Base-by-base conservation (phyloP, 2,329 filamentous ascomycete species). In the Claviceps africana region DNA sequence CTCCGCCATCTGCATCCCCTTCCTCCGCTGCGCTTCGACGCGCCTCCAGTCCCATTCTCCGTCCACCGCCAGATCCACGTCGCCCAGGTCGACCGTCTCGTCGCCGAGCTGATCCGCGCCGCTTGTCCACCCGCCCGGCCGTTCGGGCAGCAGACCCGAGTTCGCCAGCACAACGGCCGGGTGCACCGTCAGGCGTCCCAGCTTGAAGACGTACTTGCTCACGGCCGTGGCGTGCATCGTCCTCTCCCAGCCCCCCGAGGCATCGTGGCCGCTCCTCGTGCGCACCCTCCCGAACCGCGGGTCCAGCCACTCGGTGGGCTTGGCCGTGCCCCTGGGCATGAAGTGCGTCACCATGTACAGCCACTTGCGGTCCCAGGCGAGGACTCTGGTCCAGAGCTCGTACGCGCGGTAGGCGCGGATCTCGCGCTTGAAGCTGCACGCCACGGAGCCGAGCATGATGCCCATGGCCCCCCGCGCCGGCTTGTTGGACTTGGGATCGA, bases 281-380 rank as follows among this genome's bases (percentile, higher is more conserved):
- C 66, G 65, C 21, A 67, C 67, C 31, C 68, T 69, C 15, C 71
- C 65, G 56, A 71, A 75, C 51, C 66, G 66, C 39, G 64, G 65
- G 53, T 75, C 72, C 51, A 78, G 71, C 73, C 75, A 83, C 11
- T 67, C 66, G 1, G 71, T 71, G 0, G 81, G 81, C 57, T 67
- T 69, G 9, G 79, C 79, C 40, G 75, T 71, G 49, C 78, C 81
- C 61, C 73, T 74, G 65, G 79, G 78, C 7, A 90, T 76, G 58
- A 86, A 90, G 63, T 86, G 84, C 22, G 81, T 86, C 35, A 88
- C 71, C 40, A 89, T 75, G 65, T 87, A 89, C 54, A 89, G 62
- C 86, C 86, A 91, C 69, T 91, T 91, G 59, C 81, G 75, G 67
- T 91, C 86, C 86, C 86, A 91, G 55, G 73, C 70, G 21, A 89